Base-by-base conservation (phyloP, 208 protist genomes). In the Herpetomonas samuelpessoai region DNA sequence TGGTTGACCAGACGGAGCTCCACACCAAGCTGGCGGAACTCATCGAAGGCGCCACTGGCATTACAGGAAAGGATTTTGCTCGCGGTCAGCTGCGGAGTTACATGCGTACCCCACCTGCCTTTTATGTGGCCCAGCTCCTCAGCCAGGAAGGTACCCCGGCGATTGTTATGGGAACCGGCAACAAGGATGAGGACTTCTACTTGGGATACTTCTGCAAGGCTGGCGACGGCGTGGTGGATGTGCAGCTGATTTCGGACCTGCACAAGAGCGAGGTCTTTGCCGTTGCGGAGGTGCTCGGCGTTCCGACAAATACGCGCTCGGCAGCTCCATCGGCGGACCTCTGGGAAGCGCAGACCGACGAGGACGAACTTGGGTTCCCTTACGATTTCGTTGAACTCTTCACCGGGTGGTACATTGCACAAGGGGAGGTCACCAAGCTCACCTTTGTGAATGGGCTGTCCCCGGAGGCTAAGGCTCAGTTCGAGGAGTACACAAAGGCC, bases 361-460 rank as follows among this genome's bases (percentile, higher is more conserved):
- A 98, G 63, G 91, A 97, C 14, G 97, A 98, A 71, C 81, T 98
- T 19, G 97, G 97, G 1, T 97, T 95, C 53, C 80, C 91, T 0
- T 98, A 98, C 74, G 96, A 98, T 64, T 98, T 98, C 79, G 92
- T 98, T 12, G 96, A 98, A 77, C 76, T 98, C 21, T 97, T 86
- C 62, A 98, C 96, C 1, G 88, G 81, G 12, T 91, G 80, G 75
- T 96, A 92, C 54, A 31, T 93, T 26, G 25, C 50, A 3, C 68
- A 84, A 49, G n/a, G 28, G 22, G 86, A 93, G 62, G 62, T 64
- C n/a, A 58, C 73, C 19, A 75, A 91, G 69, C 7, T 79, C 16
- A 27, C 46, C 14, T 86, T 96, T 31, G 12, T 79, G 26, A 30
- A 78, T 0, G 66, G 49, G 0, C 67, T 95, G 7, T 77, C 71